These are phyloP conservation scores for Calophaca sinica DNA, from an alignment of 306 rosid species.

Conservation along the genomic window DNA sequence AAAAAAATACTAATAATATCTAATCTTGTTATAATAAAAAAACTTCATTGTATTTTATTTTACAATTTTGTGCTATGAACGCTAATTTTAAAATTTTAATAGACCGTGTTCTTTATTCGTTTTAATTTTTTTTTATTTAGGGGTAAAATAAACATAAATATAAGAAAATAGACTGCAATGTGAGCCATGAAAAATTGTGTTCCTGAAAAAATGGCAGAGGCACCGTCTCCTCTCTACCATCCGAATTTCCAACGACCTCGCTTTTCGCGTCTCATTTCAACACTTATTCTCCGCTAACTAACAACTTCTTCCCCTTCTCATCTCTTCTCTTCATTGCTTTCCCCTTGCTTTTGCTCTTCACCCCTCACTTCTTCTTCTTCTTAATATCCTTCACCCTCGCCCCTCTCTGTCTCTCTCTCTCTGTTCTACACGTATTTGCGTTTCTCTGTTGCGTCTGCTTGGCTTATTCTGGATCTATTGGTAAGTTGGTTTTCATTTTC, in stretches of 20 bases:
- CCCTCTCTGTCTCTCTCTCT: background rate
- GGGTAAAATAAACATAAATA: background rate
- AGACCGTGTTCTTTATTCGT: too few relatives aligned
- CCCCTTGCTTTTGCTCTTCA: background rate
- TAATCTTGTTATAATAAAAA: too few relatives aligned
- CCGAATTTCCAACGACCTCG: conserved; percentile 49
- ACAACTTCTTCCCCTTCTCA: background rate
- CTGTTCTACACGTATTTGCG: background rate
- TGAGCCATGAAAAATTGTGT: conserved; percentile 45
- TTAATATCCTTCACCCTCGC: background rate
- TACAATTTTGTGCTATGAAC: too few relatives aligned
- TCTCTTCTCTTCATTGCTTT: conserved; percentile 37
- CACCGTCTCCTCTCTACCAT: conserved; percentile 61
- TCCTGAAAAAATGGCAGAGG: conserved; percentile 33
- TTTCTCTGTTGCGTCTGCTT: conserved; percentile 26
- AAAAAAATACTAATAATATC: too few relatives aligned
- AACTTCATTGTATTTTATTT: too few relatives aligned
- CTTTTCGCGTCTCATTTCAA: conserved; percentile 55
- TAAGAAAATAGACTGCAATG: conserved; percentile 30
- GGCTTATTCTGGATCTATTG: conserved; percentile 32
- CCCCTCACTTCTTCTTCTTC: conserved; percentile 28
- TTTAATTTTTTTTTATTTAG: too few relatives aligned
- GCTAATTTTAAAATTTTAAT: too few relatives aligned
- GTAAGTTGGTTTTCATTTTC: conserved; percentile 48
- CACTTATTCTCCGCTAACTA: conserved; percentile 63